A percentile compares a stretch with the other conserved stretches of the same genome.
Evolutionary conservation across 345 rosid genomes (phyloP).

Genomic region (Luvunga scandens): DNA sequence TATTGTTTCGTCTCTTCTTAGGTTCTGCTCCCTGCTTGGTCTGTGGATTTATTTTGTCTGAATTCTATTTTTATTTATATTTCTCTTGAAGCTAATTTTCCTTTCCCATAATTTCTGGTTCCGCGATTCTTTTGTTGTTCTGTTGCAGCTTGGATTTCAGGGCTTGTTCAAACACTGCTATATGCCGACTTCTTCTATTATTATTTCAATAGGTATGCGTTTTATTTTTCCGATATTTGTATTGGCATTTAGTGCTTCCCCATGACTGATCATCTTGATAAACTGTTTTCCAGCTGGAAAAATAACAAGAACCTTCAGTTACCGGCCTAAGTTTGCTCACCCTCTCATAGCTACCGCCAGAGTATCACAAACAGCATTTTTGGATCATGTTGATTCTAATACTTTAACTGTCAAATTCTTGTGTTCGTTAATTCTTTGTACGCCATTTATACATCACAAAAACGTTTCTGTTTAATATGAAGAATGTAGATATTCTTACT

Average conservation of each 20-base stretch:
- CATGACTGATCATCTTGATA: background rate
- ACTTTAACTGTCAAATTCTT: background rate
- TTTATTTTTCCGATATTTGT: too few relatives aligned
- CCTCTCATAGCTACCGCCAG: too few relatives aligned
- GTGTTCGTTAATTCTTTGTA: background rate
- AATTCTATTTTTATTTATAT: background rate
- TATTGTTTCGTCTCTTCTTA: too few relatives aligned
- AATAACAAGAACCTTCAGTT: slow-evolving; percentile 81
- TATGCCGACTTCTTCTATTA: slow-evolving; percentile 87
- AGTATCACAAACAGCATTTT: background rate
- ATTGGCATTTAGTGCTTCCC: background rate
- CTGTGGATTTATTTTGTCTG: too few relatives aligned
- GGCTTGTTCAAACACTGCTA: slow-evolving; percentile 63
- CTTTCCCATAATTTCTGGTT: background rate
- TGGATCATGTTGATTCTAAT: background rate
- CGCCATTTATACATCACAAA: background rate
- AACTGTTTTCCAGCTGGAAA: slow-evolving; percentile 60
- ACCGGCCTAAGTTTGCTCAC: slow-evolving; percentile 50
- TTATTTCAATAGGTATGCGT: slow-evolving; percentile 60
- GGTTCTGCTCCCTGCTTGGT: too few relatives aligned
- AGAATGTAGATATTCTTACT: too few relatives aligned
- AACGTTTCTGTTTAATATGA: too few relatives aligned
- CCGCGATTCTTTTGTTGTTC: background rate
- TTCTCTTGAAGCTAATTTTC: background rate
- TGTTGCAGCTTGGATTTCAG: slow-evolving; percentile 80